Base-by-base conservation (phyloP, 805 yeast species). In the Yarrowia divulgata region DNA sequence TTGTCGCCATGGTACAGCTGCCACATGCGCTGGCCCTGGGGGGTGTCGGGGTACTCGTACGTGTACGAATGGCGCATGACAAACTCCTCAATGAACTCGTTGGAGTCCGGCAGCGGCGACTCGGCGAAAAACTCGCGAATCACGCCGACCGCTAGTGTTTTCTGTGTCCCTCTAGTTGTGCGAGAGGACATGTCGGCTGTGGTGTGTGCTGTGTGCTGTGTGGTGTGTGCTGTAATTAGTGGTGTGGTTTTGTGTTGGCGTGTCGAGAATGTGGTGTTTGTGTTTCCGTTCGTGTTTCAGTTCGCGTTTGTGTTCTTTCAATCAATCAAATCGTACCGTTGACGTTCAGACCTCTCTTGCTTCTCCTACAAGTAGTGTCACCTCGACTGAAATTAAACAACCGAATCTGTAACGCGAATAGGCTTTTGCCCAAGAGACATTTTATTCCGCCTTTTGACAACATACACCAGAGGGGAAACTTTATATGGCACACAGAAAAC, bases 371-470 rank as follows among this genome's bases (percentile, higher is more conserved):
- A n/a, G n/a, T n/a, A n/a, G n/a, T n/a, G n/a, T n/a, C n/a, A n/a
- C n/a, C n/a, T n/a, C n/a, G n/a, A n/a, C n/a, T n/a, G n/a, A n/a
- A 60, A 60, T 43, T 57, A 43, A 57, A 42, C 64, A 43, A 42
- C 64, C 64, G 48, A 43, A 57, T 42, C 60, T 54, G 49, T 57
- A 57, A 43, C 48, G 64, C 64, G 64, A 60, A 60, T 60, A 60
- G 46, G 16, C 52, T 60, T 58, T 42, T 49, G 35, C 66, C 45
- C 66, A 34, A 43, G 66, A 43, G 66, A 43, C 52, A 60, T 60
- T 43, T 60, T 60, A 60, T 60, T 60, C 52, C 66, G 66, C 66
- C 66, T 60, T 60, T 60, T 60, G 66, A 43, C 32, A 57, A 45
- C 52, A 45, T 45, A 60, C 52, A 60, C 66, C 45, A 52, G 43